phyloP scores from a whole-genome alignment of 1,284 basidiomycete species.

The Coriolopsis trogii region DNA sequence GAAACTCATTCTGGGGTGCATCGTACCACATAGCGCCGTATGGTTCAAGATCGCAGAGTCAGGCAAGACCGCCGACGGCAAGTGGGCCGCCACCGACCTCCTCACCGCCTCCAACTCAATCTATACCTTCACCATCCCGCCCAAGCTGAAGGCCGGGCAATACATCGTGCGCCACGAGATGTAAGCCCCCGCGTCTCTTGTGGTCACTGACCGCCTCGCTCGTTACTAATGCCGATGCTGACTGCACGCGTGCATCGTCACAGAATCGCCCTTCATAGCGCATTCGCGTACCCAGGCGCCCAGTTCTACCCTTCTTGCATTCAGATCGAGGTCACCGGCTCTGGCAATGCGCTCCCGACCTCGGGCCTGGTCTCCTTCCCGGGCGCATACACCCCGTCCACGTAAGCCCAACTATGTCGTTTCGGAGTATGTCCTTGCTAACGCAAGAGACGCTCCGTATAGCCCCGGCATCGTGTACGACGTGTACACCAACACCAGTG shows the following conservation, averaged over 20 bases:
- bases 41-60: slow-evolving; percentile 52
- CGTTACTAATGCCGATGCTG: background rate
- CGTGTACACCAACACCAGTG: slow-evolving; percentile 19
- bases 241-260: background rate
- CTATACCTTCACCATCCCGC: slow-evolving; percentile 49
- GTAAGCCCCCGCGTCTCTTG: slow-evolving; percentile 24
- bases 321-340: slow-evolving; percentile 53
- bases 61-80: slow-evolving; percentile 46
- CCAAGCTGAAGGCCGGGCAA: slow-evolving; percentile 46
- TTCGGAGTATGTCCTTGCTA: background rate
- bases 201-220: too few relatives aligned
- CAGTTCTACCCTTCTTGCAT: slow-evolving; percentile 52
- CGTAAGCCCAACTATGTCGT: slow-evolving; percentile 36
- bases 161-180: slow-evolving; percentile 56
- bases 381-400: slow-evolving; percentile 48
- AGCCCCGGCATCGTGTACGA: slow-evolving; percentile 32
- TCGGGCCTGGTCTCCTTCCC: slow-evolving; percentile 54
- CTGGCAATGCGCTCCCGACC: slow-evolving; percentile 48
- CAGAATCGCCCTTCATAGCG: slow-evolving; percentile 46
- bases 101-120: slow-evolving; percentile 43
- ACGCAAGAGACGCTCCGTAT: slow-evolving; percentile 24
- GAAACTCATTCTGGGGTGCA: background rate
- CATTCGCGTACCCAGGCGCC: slow-evolving; percentile 29
- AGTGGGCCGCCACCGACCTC: slow-evolving; percentile 47
- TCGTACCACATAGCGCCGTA: slow-evolving; percentile 36